These are phyloP conservation scores for Paulownia fortunei DNA, from an alignment of 257 asterid species.

Conservation along the genomic window DNA sequence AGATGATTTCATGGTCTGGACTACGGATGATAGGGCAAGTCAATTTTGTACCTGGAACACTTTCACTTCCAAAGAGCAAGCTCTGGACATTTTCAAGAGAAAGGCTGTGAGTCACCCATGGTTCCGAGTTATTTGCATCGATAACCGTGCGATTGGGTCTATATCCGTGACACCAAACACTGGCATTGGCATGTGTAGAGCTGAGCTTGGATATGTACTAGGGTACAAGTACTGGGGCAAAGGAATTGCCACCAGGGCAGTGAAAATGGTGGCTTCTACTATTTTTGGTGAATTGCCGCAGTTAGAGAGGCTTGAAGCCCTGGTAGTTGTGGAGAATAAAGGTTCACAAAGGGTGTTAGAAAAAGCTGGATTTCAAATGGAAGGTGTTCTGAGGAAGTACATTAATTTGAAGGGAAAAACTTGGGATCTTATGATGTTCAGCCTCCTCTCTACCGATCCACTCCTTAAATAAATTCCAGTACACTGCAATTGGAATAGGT, in stretches of 20 bases:
- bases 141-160: slow-evolving; percentile 40
- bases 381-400: slow-evolving; percentile 44
- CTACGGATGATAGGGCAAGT: no score
- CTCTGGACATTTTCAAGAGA: no score
- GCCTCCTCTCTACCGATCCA: background rate
- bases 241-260: slow-evolving; percentile 46
- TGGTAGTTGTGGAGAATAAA: slow-evolving; percentile 36
- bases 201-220: slow-evolving; percentile 44
- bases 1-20: no score
- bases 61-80: no score
- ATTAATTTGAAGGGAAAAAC: slow-evolving; percentile 31
- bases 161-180: slow-evolving; percentile 50
- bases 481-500: no score
- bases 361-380: slow-evolving; percentile 42
- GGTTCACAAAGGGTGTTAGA: slow-evolving; percentile 51
- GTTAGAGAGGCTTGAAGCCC: slow-evolving; percentile 45
- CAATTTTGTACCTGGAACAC: no score
- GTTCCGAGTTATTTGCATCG: slow-evolving; percentile 39
- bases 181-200: slow-evolving; percentile 38
- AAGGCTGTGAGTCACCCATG: no score
- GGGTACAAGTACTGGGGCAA: slow-evolving; percentile 43
- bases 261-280: slow-evolving; percentile 35
- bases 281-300: slow-evolving; percentile 43
- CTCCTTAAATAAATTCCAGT: no score
- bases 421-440: slow-evolving; percentile 32